phyloP scores from a whole-genome alignment of 768 basidiomycete species.

The Russula vinacea region DNA sequence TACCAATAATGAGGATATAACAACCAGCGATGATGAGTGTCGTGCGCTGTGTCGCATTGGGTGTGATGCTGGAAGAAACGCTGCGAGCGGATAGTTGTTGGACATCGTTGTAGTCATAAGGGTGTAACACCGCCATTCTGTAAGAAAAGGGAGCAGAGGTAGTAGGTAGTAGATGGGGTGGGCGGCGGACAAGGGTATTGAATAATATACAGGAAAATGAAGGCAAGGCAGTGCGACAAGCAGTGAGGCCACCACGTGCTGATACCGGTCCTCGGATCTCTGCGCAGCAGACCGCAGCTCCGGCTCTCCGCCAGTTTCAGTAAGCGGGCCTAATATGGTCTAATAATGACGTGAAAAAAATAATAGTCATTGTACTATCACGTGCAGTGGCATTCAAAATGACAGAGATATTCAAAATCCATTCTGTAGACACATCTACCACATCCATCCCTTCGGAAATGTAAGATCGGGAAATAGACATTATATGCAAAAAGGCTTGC shows the following conservation, averaged over 20 bases:
- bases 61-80: conserved; percentile 44
- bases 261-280: neutral
- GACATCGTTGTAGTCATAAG: neutral
- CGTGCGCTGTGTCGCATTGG: conserved; percentile 66
- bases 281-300: neutral
- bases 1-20: conserved; percentile 72
- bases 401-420: too few species aligned
- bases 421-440: too few species aligned
- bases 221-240: neutral
- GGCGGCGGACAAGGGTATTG: neutral
- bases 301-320: too few species aligned
- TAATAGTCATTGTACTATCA: conserved; percentile 13
- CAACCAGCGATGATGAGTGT: conserved; percentile 78
- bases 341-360: neutral
- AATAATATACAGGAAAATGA: neutral
- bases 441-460: too few species aligned
- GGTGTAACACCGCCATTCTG: conserved; percentile 28
- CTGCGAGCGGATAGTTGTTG: conserved; percentile 31
- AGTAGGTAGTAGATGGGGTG: too few species aligned
- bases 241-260: neutral
- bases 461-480: too few species aligned
- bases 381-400: too few species aligned
- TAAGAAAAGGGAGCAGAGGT: neutral
- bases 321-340: neutral
- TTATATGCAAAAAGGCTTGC: too few species aligned